Conservation (phyloP, 768 basidiomycete species). For the Russula lepida region DNA sequence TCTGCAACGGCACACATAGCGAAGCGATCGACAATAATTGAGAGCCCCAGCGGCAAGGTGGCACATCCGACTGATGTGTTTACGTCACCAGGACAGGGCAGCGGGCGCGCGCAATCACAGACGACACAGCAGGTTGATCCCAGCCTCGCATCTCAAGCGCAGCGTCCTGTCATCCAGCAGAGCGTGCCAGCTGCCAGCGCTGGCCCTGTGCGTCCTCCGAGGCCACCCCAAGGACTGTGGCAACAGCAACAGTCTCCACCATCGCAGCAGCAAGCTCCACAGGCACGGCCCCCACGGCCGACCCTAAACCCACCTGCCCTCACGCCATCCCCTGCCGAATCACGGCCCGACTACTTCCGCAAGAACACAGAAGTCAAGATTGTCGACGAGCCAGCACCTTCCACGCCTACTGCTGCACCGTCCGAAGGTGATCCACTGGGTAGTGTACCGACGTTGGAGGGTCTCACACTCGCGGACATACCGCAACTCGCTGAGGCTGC, state of each 20-base stretch:
- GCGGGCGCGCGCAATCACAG: slow-evolving; percentile 40
- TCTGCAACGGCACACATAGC: slow-evolving; percentile 89
- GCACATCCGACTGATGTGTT: slow-evolving; percentile 64
- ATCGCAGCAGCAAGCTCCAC: slow-evolving; percentile 24
- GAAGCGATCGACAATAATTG: slow-evolving; percentile 90
- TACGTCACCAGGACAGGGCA: slow-evolving; percentile 23
- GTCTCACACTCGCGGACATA: slow-evolving; percentile 89
- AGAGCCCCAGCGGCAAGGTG: slow-evolving; percentile 84
- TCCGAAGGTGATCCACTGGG: slow-evolving; percentile 27
- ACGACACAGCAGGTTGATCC: slow-evolving; percentile 27
- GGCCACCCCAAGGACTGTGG: slow-evolving; percentile 24
- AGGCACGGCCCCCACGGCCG: slow-evolving; percentile 27
- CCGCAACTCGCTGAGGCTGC: slow-evolving; percentile 89
- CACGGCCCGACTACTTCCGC: slow-evolving; percentile 63
- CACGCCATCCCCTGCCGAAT: slow-evolving; percentile 37
- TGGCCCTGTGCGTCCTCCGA: slow-evolving; percentile 4
- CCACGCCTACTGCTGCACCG: slow-evolving; percentile 47
- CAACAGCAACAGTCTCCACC: slow-evolving; percentile 14
- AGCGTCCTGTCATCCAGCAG: slow-evolving; percentile 12
- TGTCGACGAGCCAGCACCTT: slow-evolving; percentile 70
- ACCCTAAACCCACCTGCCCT: slow-evolving; percentile 33
- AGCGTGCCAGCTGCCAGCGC: neutral
- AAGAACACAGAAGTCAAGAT: slow-evolving; percentile 86
- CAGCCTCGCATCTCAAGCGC: neutral
- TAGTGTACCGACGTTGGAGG: slow-evolving; percentile 41